Percentiles rank a stretch among this genome's conserved stretches.
Conservation (phyloP, 129 eudicot genomes). For the Smallanthus sonchifolius region DNA sequence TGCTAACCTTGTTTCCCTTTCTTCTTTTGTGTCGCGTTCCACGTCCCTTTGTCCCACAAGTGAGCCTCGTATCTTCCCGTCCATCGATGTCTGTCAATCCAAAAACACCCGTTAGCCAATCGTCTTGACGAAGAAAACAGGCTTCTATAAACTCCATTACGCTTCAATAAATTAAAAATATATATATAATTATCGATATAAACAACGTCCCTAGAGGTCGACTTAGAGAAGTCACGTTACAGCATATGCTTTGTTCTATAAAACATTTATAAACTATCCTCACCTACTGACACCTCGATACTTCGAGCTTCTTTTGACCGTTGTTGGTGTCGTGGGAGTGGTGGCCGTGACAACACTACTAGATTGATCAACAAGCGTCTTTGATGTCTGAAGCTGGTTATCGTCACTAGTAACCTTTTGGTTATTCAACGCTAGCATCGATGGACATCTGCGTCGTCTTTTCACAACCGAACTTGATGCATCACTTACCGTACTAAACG, state of each 20-base stretch:
- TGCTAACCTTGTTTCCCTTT: constrained; percentile 81
- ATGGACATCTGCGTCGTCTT: constrained; percentile 55
- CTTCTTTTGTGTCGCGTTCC: constrained; percentile 84
- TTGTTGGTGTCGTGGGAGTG: constrained; percentile 41
- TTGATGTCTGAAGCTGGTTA: constrained; percentile 23
- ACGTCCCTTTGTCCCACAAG: constrained; percentile 86
- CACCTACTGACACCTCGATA: constrained; percentile 72
- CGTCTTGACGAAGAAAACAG: not conserved
- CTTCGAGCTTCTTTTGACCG: constrained; percentile 68
- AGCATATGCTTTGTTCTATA: not conserved
- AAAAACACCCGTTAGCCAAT: not conserved
- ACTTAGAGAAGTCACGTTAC: not conserved
- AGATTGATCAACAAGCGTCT: constrained; percentile 36
- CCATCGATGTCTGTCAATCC: constrained; percentile 59
- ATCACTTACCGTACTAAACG: constrained; percentile 24
- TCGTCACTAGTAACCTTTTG: constrained; percentile 1
- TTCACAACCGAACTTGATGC: constrained; percentile 35
- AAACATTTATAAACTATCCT: not conserved
- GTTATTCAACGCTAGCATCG: constrained; percentile 24
- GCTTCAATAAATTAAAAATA: not conserved
- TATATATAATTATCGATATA: not conserved
- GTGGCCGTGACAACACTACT: constrained; percentile 16
- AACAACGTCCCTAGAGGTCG: not conserved
- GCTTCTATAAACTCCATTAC: not conserved
- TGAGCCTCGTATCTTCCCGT: constrained; percentile 87